Evolutionary conservation across 306 rosid species (phyloP).

Genomic region (Gastrolobium bilobum): DNA sequence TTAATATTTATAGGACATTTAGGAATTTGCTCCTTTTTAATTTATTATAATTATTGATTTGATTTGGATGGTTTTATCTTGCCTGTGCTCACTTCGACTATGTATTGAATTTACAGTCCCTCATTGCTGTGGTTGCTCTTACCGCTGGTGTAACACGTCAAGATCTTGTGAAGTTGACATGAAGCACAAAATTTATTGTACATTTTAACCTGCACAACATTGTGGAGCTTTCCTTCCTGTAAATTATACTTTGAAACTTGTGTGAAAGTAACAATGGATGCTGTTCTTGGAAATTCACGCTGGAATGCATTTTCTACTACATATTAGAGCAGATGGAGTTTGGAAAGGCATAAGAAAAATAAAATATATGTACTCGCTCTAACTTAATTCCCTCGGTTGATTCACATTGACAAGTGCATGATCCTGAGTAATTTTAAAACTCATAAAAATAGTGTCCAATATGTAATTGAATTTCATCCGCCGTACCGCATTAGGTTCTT

Average conservation of each 20-base stretch:
- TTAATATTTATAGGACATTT: too few relatives aligned
- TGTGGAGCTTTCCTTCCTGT: conserved; percentile 10
- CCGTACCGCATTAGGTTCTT: too few relatives aligned
- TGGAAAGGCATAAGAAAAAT: not conserved
- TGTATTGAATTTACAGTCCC: conserved; percentile 63
- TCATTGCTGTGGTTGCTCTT: conserved; percentile 61
- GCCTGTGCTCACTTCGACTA: conserved; percentile 36
- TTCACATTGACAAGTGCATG: not conserved
- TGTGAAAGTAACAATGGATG: not conserved
- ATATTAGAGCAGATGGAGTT: not conserved
- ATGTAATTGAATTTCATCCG: too few relatives aligned
- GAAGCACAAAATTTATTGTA: not conserved
- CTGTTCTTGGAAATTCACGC: conserved; percentile 18
- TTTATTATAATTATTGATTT: conserved; percentile 10
- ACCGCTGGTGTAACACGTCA: conserved; percentile 60
- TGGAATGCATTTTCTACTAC: not conserved
- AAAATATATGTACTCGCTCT: not conserved
- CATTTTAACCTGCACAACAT: not conserved
- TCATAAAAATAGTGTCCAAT: too few relatives aligned
- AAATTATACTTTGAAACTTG: not conserved
- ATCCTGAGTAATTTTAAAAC: not conserved
- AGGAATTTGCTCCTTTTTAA: not conserved
- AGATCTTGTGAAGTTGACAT: conserved; percentile 42
- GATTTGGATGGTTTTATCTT: not conserved
- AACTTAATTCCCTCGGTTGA: not conserved